phyloP scores from a whole-genome alignment of 305 asterid genomes.

The Fraxinus xanthoxyloides region DNA sequence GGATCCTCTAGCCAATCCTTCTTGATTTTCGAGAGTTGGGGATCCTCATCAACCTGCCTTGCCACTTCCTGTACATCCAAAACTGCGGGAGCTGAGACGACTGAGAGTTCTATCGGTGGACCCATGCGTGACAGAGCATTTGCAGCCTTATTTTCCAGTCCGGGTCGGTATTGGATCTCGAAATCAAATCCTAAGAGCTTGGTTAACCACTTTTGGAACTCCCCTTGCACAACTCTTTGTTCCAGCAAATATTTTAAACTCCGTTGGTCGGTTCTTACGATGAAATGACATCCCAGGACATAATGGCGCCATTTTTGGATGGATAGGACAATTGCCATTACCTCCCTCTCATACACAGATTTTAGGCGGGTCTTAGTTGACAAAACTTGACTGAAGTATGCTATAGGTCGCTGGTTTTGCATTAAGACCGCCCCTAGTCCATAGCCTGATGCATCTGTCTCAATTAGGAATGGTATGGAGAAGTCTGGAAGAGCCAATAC shows the following conservation, averaged over 20 bases:
- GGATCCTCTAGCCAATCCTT: too few relatives aligned
- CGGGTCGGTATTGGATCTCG: too few relatives aligned
- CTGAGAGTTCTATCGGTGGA: too few relatives aligned
- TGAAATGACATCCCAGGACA: not conserved
- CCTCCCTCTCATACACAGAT: not conserved
- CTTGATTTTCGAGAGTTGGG: too few relatives aligned
- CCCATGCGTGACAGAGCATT: too few relatives aligned
- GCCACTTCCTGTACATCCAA: too few relatives aligned
- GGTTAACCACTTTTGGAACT: not conserved
- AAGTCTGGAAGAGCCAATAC: not conserved
- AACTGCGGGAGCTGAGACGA: too few relatives aligned
- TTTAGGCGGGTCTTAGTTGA: not conserved
- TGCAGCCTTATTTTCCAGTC: too few relatives aligned
- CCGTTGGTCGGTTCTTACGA: not conserved
- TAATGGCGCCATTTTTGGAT: not conserved
- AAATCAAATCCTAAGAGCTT: too few relatives aligned
- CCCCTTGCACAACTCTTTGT: not conserved
- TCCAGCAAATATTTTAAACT: not conserved
- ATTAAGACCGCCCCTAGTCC: not conserved
- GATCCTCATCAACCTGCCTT: too few relatives aligned
- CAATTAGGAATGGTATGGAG: not conserved
- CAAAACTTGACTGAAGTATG: not conserved
- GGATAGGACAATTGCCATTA: not conserved
- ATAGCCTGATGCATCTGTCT: not conserved
- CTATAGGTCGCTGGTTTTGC: not conserved